phyloP scores from a whole-genome alignment of 2,329 filamentous ascomycete species.

The Cercospora sp. region DNA sequence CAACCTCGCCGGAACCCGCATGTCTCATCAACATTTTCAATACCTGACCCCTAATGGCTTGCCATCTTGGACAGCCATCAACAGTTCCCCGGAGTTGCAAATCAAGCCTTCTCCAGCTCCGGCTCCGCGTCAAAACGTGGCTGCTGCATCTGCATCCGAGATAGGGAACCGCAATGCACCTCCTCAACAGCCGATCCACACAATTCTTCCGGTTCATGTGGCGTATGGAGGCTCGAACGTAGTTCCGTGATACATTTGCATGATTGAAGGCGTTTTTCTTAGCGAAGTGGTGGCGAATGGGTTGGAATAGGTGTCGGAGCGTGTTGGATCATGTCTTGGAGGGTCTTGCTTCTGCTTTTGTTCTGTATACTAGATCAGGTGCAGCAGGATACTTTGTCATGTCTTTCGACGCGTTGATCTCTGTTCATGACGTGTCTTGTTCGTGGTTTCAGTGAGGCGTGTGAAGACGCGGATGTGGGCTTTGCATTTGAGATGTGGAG shows the following conservation, averaged over 20 bases:
- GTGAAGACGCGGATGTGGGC: too few species aligned
- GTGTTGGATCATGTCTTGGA: neutral
- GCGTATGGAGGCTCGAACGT: neutral
- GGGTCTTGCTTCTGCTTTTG: neutral
- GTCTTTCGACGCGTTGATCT: neutral
- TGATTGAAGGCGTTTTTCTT: neutral
- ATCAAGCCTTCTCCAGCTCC: neutral
- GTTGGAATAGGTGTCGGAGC: neutral
- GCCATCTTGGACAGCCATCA: conserved; percentile 14
- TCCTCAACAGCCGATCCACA: neutral
- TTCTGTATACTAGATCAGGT: neutral
- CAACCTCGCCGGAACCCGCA: neutral
- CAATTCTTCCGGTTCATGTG: neutral
- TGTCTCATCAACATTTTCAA: neutral
- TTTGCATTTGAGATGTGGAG: too few species aligned
- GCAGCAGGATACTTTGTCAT: neutral
- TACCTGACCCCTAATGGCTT: conserved; percentile 10
- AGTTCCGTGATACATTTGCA: neutral
- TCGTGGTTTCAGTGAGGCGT: neutral
- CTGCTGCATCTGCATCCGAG: conserved; percentile 6
- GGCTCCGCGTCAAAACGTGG: conserved; percentile 1
- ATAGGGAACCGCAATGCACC: neutral
- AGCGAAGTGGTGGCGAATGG: neutral
- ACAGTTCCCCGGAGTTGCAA: conserved; percentile 3
- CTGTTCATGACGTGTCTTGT: neutral